phyloP scores from a whole-genome alignment of 106 monocot genomes.

The Dendrobium catenatum region DNA sequence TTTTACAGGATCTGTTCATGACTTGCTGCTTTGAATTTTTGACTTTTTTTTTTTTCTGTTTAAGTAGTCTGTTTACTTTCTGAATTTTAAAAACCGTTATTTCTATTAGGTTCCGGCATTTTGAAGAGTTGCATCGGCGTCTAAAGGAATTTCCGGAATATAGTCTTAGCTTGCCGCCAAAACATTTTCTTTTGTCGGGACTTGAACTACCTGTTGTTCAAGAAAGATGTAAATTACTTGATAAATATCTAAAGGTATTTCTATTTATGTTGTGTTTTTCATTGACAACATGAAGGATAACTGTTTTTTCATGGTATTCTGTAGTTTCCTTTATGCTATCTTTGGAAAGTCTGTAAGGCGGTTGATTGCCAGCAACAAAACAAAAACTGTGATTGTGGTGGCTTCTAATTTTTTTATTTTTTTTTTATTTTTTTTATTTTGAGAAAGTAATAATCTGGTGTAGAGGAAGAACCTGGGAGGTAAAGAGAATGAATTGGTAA shows the following conservation, averaged over 20 bases:
- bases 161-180: slow-evolving; percentile 82
- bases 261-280: not conserved
- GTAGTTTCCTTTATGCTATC: not conserved
- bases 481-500: not conserved
- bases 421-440: not conserved
- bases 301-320: not conserved
- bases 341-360: not conserved
- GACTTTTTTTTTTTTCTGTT: not conserved
- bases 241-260: slow-evolving; percentile 85
- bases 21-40: not conserved
- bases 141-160: slow-evolving; percentile 90
- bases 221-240: slow-evolving; percentile 88
- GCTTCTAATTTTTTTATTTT: not conserved
- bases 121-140: slow-evolving; percentile 86
- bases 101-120: slow-evolving; percentile 82
- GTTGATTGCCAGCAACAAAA: not conserved
- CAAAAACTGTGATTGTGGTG: not conserved
- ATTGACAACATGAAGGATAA: not conserved
- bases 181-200: slow-evolving; percentile 93
- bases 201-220: slow-evolving; percentile 66
- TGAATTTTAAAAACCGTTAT: slow-evolving; percentile 9
- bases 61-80: slow-evolving; percentile 2
- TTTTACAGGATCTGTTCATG: not conserved
- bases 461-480: not conserved
- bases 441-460: not conserved